phyloP scores from a whole-genome alignment of 768 basidiomycete species.

The Boletus rubescentipes region DNA sequence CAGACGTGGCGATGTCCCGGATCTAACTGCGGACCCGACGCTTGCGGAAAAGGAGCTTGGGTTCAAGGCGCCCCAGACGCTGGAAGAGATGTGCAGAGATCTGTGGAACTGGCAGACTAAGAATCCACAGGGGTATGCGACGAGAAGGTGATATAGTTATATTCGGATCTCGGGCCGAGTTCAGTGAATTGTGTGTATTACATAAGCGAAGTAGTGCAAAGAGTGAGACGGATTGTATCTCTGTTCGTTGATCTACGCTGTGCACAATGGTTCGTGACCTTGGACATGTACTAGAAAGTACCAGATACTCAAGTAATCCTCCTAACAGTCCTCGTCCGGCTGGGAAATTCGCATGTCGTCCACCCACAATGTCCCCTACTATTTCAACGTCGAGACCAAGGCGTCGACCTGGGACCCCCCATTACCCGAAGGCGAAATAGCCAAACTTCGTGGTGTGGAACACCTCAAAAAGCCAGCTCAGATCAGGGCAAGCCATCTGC shows the following conservation, averaged over 20 bases:
- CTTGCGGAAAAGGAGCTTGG: slow-evolving; percentile 92
- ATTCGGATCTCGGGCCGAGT: too few species aligned
- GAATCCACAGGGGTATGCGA: slow-evolving; percentile 74
- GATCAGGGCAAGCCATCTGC: slow-evolving; percentile 92
- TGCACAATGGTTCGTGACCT: slow-evolving; percentile 24
- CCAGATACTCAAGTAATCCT: slow-evolving; percentile 9
- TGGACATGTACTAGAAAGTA: background rate
- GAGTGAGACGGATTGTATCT: background rate
- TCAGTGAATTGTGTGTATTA: slow-evolving; percentile 4
- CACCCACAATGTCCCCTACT: slow-evolving; percentile 80
- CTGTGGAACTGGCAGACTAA: slow-evolving; percentile 99
- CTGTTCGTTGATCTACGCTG: slow-evolving; percentile 6
- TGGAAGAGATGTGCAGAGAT: slow-evolving; percentile 94
- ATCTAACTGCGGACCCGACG: slow-evolving; percentile 90
- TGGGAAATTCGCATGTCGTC: slow-evolving; percentile 92
- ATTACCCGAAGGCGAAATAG: slow-evolving; percentile 60
- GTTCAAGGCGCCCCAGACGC: slow-evolving; percentile 76
- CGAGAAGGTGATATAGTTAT: slow-evolving; percentile 26
- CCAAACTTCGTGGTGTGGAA: slow-evolving; percentile 65
- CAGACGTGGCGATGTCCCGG: slow-evolving; percentile 93
- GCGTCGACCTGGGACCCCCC: slow-evolving; percentile 80
- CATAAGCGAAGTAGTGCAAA: slow-evolving; percentile 6
- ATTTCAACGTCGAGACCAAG: slow-evolving; percentile 71
- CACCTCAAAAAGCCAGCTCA: slow-evolving; percentile 47
- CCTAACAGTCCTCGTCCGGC: slow-evolving; percentile 19